Base-by-base conservation (phyloP, 495 filamentous ascomycete species). In the Oidiodendron maius region DNA sequence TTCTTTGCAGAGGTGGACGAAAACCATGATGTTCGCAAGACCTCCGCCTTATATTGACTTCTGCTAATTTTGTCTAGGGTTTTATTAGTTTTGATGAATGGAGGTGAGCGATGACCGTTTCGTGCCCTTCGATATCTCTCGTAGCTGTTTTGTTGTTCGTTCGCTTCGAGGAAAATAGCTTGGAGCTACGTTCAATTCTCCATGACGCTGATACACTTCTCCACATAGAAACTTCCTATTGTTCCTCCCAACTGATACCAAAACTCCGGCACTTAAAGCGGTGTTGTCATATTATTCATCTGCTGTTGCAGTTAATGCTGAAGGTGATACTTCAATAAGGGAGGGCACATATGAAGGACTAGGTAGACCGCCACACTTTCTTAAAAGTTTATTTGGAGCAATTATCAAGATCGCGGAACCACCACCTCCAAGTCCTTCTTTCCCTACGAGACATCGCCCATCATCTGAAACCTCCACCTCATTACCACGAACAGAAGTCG, bases 201-300 rank as follows among this genome's bases (percentile, higher is more conserved):
- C n/a, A n/a, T n/a, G n/a, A n/a, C n/a, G 26, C 26, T 30, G 26
- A 30, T 30, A 30, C 26, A 5, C 5, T 30, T 30, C 4, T 22
- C 10, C 15, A 2, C 34, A 24, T 44, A 96, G 93, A 53, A 84
- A 97, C 65, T 97, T 97, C 65, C 77, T 98, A 6, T 82, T 98
- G 40, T 98, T 98, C 67, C 83, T 97, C 51, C 90, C 93, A 25
- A 79, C 85, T 25, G 71, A 78, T 38, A 58, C 73, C 51, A 52
- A 87, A 30, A 44, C 30, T 8, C 56, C 56, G 18, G 80, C 83
- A 52, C 71, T 98, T n/a, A 80, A 80, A 60, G 83, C 89, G 42
- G 86, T 96, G 32, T 72, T 96, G 48, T 89, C 88, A 45, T 97
- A 95, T 68, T 98, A 95, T 66, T 83, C 86, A 28, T 85, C 89